Evolutionary conservation across 257 asterid genomes (phyloP), one percentile per base, ranked within the genome.

Genomic region (Oldenlandia corymbosa): DNA sequence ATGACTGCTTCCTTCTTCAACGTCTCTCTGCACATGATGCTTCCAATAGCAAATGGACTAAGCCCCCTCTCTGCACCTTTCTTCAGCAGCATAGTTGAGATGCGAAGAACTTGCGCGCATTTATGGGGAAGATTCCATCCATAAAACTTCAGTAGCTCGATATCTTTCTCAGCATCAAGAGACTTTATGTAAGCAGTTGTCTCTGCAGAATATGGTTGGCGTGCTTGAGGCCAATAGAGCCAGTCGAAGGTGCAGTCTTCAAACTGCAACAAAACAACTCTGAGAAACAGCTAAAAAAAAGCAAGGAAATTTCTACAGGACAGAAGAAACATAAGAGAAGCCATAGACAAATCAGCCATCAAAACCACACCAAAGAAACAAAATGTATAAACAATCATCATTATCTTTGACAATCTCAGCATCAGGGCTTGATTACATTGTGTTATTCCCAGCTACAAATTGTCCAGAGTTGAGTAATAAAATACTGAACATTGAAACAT

Each of bases 211-310:
- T 78, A 88, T 5, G 84, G 84, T 17, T 80, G 60, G 27, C 63
- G 79, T 30, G 94, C 81, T 77, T 88, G 96, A 66, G 91, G 96
- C 96, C 96, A 88, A 73, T 83, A 83, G 58, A 88, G 87, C 95
- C 95, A 88, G 70, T 88, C 95, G 42, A 85, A 87, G 0, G 90
- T 85, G 80, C 88, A 87, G 68, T 87, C 95, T 75, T 79, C 79
- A 27, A 88, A 85, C 95, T 88, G 84, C 68, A 70, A 39, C 13
- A 39, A 60, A 17, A 16, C 18, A 56, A 17, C 48, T 67, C 53
- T 58, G 65, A 60, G 48, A 46, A 53, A 43, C 43, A 39, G n/a
- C 10, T 34, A 42, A 62, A 20, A 45, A 16, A 50, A 30, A 37
- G 45, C 27, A 46, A 57, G 10, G 20, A 53, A 7, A 16, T 13